phyloP scores from a whole-genome alignment of 2,329 filamentous ascomycete species.

The Hypoxylon rubiginosum region DNA sequence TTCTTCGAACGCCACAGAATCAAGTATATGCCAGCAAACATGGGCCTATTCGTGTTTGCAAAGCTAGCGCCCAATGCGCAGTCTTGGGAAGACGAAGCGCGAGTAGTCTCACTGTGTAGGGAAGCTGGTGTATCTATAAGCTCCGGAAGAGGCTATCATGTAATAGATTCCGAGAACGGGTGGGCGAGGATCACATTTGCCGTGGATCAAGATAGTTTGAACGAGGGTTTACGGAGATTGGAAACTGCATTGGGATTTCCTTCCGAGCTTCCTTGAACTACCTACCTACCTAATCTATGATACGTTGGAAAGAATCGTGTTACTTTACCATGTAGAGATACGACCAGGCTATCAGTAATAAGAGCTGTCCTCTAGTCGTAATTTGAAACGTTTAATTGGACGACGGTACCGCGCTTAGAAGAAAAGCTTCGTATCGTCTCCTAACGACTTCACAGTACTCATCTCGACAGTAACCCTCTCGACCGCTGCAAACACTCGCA shows the following conservation, averaged over 20 bases:
- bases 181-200: constrained; percentile 17
- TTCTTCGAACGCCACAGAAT: neutral
- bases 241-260: neutral
- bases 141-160: constrained; percentile 11
- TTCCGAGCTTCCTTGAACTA: too few relatives aligned
- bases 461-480: too few relatives aligned
- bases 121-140: constrained; percentile 54
- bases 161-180: constrained; percentile 14
- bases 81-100: neutral
- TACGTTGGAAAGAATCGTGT: too few relatives aligned
- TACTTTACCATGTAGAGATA: too few relatives aligned
- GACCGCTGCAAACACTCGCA: too few relatives aligned
- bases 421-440: too few relatives aligned
- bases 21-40: neutral
- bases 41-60: neutral
- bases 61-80: neutral
- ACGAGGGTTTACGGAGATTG: neutral
- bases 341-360: too few relatives aligned
- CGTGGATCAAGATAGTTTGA: neutral
- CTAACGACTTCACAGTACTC: too few relatives aligned
- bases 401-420: too few relatives aligned
- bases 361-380: too few relatives aligned
- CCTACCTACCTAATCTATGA: too few relatives aligned
- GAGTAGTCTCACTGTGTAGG: neutral
- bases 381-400: too few relatives aligned